Evolutionary conservation across 1,284 basidiomycete species (phyloP).

Genomic region (Pyrrhoderma lamaoense): DNA sequence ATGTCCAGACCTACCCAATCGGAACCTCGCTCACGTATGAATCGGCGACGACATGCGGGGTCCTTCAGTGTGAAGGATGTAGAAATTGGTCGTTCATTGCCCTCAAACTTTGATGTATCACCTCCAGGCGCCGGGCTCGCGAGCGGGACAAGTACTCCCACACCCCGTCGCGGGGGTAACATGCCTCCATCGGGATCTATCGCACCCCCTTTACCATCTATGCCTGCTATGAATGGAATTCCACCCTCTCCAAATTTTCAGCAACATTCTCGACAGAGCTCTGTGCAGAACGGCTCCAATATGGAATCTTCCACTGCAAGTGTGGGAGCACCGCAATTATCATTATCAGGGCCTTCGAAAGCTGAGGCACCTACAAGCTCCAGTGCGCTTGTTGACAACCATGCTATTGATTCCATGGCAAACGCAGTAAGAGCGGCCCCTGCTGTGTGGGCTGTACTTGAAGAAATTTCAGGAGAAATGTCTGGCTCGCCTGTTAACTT

Average conservation of each 20-base stretch:
- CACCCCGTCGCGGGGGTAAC: conserved; percentile 14
- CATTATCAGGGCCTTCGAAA: conserved; percentile 31
- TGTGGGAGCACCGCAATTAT: background rate
- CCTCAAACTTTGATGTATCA: conserved; percentile 46
- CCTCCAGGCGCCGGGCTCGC: conserved; percentile 26
- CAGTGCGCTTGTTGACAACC: conserved; percentile 52
- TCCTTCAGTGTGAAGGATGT: conserved; percentile 91
- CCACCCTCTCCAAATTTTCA: conserved; percentile 18
- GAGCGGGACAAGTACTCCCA: conserved; percentile 30
- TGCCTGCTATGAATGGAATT: conserved; percentile 27
- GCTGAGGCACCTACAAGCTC: background rate
- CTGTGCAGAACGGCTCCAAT: conserved; percentile 9
- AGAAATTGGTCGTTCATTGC: conserved; percentile 76
- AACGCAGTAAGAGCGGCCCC: conserved; percentile 64
- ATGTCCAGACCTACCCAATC: conserved; percentile 11
- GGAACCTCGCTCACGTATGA: conserved; percentile 33
- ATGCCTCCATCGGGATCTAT: conserved; percentile 31
- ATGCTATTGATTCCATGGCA: conserved; percentile 62
- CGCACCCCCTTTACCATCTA: conserved; percentile 51
- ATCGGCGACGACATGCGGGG: conserved; percentile 75
- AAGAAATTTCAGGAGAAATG: conserved; percentile 46
- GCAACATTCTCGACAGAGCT: conserved; percentile 14
- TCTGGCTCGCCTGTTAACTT: conserved; percentile 36
- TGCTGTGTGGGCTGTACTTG: conserved; percentile 64
- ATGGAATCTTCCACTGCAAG: conserved; percentile 27